phyloP scores from a whole-genome alignment of 441 rosid genomes.

The Populus tomentosa region DNA sequence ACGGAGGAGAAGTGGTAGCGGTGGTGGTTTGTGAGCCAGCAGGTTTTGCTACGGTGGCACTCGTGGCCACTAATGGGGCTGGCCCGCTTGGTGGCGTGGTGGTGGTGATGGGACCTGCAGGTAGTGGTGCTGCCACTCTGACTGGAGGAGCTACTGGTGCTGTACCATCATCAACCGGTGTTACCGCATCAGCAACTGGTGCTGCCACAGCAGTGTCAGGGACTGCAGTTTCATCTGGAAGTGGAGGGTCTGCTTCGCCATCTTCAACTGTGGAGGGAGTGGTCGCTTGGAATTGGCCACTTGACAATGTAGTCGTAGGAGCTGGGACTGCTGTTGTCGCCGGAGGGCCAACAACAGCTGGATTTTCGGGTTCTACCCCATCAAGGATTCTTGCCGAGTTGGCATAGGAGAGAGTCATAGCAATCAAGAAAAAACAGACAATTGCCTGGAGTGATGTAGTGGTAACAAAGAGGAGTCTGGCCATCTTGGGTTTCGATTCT shows the following conservation, averaged over 20 bases:
- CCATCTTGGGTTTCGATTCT: slow-evolving; percentile 6
- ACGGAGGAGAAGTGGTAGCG: not conserved
- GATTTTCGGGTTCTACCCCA: slow-evolving; percentile 13
- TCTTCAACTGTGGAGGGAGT: not conserved
- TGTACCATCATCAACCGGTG: slow-evolving; percentile 21
- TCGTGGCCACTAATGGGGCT: slow-evolving; percentile 8
- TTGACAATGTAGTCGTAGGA: slow-evolving; percentile 19
- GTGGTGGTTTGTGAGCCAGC: slow-evolving; percentile 9
- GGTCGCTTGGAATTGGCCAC: slow-evolving; percentile 23
- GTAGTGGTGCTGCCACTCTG: slow-evolving; percentile 3
- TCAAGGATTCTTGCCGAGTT: slow-evolving; percentile 29
- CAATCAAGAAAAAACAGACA: slow-evolving; percentile 16
- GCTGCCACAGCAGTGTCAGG: slow-evolving; percentile 17
- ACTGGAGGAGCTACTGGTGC: slow-evolving; percentile 3
- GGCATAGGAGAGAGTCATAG: slow-evolving; percentile 6
- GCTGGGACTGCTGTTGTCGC: slow-evolving; percentile 4
- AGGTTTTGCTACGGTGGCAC: slow-evolving; percentile 6
- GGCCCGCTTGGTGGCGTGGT: slow-evolving; percentile 10
- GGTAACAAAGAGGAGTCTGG: not conserved
- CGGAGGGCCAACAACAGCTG: slow-evolving; percentile 9
- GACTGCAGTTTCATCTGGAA: slow-evolving; percentile 12
- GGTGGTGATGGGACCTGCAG: slow-evolving; percentile 7
- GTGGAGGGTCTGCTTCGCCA: slow-evolving; percentile 24
- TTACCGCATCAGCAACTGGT: slow-evolving; percentile 21
- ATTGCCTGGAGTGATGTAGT: not conserved